These are phyloP conservation scores for Ogataea saltuana DNA, from an alignment of 805 yeast genomes.

Conservation along the genomic window DNA sequence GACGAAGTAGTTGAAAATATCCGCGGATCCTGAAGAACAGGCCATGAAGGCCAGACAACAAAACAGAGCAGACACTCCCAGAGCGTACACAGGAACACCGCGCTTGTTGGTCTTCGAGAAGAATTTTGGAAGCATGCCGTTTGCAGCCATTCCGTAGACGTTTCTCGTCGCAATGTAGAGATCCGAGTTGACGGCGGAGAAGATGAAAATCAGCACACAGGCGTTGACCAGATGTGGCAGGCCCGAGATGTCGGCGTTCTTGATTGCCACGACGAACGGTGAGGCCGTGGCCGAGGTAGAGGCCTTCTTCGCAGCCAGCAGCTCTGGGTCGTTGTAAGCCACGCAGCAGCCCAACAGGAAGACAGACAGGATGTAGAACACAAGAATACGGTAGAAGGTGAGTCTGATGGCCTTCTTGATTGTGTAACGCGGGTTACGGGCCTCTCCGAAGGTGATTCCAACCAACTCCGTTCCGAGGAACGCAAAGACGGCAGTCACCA, in stretches of 20 bases:
- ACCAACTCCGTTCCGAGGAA: conserved; percentile 53
- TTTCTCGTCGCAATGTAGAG: conserved; percentile 77
- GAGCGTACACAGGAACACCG: conserved; percentile 71
- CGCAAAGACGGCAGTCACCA: conserved; percentile 54
- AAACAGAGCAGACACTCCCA: conserved; percentile 52
- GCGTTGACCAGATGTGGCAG: conserved; percentile 78
- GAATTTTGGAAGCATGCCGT: conserved; percentile 71
- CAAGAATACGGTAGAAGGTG: conserved; percentile 54
- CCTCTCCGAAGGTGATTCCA: conserved; percentile 51
- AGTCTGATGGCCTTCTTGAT: conserved; percentile 55
- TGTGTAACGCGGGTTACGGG: conserved; percentile 47
- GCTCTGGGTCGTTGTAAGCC: conserved; percentile 47
- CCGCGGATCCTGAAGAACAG: conserved; percentile 54
- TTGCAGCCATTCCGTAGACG: conserved; percentile 67
- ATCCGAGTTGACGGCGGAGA: conserved; percentile 81
- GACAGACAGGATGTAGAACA: conserved; percentile 53
- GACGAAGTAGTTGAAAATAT: conserved; percentile 67
- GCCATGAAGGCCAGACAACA: conserved; percentile 72
- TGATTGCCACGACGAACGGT: conserved; percentile 82
- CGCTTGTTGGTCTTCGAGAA: conserved; percentile 62
- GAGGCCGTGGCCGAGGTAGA: conserved; percentile 68
- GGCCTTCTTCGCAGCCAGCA: conserved; percentile 46
- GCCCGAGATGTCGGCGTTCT: conserved; percentile 60
- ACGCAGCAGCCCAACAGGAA: conserved; percentile 60
- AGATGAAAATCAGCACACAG: conserved; percentile 71